phyloP scores from a whole-genome alignment of 129 eudicot species.

The Escallonia herrerae region DNA sequence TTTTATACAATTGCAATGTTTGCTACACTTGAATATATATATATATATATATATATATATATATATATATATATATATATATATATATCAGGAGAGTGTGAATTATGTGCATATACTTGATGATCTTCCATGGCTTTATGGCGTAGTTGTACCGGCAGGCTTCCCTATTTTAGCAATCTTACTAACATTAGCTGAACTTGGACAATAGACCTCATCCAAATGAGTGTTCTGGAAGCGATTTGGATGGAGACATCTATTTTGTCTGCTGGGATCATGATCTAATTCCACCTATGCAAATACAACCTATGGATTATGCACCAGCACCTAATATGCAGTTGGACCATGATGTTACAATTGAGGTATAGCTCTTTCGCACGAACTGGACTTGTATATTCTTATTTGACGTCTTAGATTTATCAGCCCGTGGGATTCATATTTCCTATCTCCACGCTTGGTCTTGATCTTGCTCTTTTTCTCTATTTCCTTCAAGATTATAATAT shows the following conservation, averaged over 20 bases:
- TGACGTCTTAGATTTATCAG: background rate
- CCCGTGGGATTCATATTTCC: background rate
- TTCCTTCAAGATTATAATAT: too few species aligned
- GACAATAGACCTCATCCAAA: constrained; percentile 77
- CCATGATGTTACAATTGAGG: constrained; percentile 83
- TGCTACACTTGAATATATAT: too few species aligned
- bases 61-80: too few species aligned
- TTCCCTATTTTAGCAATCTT: background rate
- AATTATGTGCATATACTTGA: too few species aligned
- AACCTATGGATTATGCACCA: constrained; percentile 71
- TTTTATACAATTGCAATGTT: too few species aligned
- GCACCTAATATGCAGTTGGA: constrained; percentile 39
- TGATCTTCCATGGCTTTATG: too few species aligned
- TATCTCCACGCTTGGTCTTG: background rate
- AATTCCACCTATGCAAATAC: constrained; percentile 46
- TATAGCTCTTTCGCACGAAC: constrained; percentile 5
- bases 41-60: too few species aligned
- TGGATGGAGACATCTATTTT: constrained; percentile 89
- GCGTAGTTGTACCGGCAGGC: too few species aligned
- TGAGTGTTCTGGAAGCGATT: constrained; percentile 93
- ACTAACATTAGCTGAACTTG: background rate
- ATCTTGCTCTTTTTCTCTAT: too few species aligned
- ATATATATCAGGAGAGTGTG: too few species aligned
- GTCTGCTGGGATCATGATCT: constrained; percentile 76
- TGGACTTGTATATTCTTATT: background rate